Conservation (phyloP, 2,329 filamentous ascomycete genomes). For the Dendryphion nanum region DNA sequence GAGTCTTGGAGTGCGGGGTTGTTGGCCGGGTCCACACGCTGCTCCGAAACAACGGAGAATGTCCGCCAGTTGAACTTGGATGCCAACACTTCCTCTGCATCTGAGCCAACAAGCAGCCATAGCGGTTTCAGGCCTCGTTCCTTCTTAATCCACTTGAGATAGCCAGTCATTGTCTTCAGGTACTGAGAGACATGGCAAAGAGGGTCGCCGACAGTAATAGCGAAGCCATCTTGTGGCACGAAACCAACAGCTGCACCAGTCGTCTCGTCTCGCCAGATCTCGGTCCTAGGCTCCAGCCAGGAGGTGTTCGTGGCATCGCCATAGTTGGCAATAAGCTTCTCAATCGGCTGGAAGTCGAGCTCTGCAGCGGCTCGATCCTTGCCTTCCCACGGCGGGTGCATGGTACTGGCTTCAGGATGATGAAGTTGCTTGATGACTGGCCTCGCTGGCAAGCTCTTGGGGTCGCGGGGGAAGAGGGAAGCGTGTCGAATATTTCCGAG, state of each 20-base stretch:
- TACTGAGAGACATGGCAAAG: constrained; percentile 80
- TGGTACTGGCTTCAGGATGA: constrained; percentile 83
- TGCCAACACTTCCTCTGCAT: constrained; percentile 76
- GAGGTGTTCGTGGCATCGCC: constrained; percentile 92
- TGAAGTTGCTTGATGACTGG: constrained; percentile 65
- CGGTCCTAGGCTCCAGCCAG: constrained; percentile 85
- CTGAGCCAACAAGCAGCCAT: constrained; percentile 83
- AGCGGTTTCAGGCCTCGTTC: constrained; percentile 73
- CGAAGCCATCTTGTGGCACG: constrained; percentile 72
- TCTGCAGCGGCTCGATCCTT: constrained; percentile 48
- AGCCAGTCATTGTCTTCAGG: constrained; percentile 68
- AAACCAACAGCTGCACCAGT: constrained; percentile 86
- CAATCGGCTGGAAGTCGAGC: constrained; percentile 67
- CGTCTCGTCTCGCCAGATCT: constrained; percentile 76
- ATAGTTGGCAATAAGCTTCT: constrained; percentile 91
- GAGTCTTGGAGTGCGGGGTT: constrained; percentile 65
- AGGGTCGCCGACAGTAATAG: constrained; percentile 83
- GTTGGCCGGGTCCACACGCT: constrained; percentile 74
- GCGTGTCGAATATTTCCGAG: constrained; percentile 88
- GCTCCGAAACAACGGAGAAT: constrained; percentile 83
- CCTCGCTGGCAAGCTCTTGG: constrained; percentile 76
- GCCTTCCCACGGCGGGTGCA: constrained; percentile 64
- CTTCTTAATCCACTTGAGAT: constrained; percentile 71
- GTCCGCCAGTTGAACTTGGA: constrained; percentile 83
- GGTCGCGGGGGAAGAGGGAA: constrained; percentile 83